Evolutionary conservation across 2,329 filamentous ascomycete species (phyloP).

Genomic region (Hortaea sp.): DNA sequence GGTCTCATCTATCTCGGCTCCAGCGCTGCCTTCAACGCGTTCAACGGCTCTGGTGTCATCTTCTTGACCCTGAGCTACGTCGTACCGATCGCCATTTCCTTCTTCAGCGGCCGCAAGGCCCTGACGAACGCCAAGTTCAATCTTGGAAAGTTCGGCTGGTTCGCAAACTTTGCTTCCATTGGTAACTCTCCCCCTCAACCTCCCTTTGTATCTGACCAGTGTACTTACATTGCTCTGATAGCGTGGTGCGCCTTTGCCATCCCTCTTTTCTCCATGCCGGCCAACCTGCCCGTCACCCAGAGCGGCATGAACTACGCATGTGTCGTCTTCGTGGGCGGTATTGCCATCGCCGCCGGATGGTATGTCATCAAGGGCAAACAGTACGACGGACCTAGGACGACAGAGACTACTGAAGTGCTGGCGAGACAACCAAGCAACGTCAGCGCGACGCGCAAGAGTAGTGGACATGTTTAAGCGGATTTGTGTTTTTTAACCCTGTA

Average conservation of each 20-base stretch:
- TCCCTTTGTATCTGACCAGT: slow-evolving; percentile 17
- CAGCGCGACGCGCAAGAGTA: too few relatives aligned
- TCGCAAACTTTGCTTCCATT: slow-evolving; percentile 55
- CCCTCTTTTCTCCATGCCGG: slow-evolving; percentile 61
- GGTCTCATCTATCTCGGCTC: slow-evolving; percentile 62
- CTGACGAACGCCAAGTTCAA: not conserved
- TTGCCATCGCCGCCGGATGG: slow-evolving; percentile 52
- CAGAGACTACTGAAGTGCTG: too few relatives aligned
- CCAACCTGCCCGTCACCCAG: slow-evolving; percentile 49
- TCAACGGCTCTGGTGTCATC: slow-evolving; percentile 46
- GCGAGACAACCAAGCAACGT: too few relatives aligned
- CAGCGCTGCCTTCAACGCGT: slow-evolving; percentile 58
- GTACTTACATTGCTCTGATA: not conserved
- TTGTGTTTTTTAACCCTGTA: too few relatives aligned
- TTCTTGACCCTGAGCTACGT: slow-evolving; percentile 60
- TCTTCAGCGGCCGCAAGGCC: slow-evolving; percentile 48
- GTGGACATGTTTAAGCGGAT: too few relatives aligned
- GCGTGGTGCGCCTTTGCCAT: slow-evolving; percentile 59
- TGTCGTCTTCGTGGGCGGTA: slow-evolving; percentile 61
- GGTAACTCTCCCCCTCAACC: slow-evolving; percentile 37
- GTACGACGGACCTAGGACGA: slow-evolving; percentile 40
- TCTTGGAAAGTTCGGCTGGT: slow-evolving; percentile 37
- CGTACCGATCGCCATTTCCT: slow-evolving; percentile 54
- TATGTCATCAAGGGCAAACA: slow-evolving; percentile 61
- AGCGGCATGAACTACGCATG: slow-evolving; percentile 62